phyloP scores from a whole-genome alignment of 2,329 filamentous ascomycete species.

The Bimuria novae-zelandiae region DNA sequence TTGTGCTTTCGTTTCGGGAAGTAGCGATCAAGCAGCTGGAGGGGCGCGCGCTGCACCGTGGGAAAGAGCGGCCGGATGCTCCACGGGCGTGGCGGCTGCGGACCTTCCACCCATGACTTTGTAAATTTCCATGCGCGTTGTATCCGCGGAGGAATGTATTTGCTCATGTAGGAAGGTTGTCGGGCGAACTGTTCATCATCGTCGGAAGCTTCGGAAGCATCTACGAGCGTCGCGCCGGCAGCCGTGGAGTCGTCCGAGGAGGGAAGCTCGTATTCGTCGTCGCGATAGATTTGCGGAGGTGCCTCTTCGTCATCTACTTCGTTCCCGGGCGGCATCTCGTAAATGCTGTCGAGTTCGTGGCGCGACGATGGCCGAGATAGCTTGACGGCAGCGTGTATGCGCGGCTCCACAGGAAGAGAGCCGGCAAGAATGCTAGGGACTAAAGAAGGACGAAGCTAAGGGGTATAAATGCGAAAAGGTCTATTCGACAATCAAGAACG shows the following conservation, averaged over 20 bases:
- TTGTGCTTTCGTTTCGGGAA: constrained; percentile 65
- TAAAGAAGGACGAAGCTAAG: background rate
- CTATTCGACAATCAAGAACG: background rate
- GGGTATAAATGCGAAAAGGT: background rate
- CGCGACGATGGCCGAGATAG: constrained; percentile 37
- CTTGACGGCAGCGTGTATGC: constrained; percentile 21
- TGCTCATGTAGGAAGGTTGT: constrained; percentile 27
- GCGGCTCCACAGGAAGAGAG: constrained; percentile 12
- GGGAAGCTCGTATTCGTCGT: constrained; percentile 33
- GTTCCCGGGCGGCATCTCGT: constrained; percentile 29
- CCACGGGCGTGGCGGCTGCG: constrained; percentile 54
- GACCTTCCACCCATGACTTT: constrained; percentile 55
- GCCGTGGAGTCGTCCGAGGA: constrained; percentile 31
- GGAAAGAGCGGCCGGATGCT: constrained; percentile 63
- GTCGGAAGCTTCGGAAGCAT: constrained; percentile 40
- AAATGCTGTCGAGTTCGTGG: constrained; percentile 38
- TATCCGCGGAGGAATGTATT: constrained; percentile 60
- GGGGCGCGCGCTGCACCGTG: constrained; percentile 67
- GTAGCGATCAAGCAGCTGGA: constrained; percentile 65
- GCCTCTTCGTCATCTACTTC: constrained; percentile 30
- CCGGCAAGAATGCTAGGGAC: constrained; percentile 21
- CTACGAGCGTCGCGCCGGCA: constrained; percentile 26
- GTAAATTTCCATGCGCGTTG: constrained; percentile 45
- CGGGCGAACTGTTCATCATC: constrained; percentile 31
- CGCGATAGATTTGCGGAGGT: constrained; percentile 38